Percentiles rank a stretch among this genome's conserved stretches.
phyloP scores from a whole-genome alignment of 345 rosid genomes.

The Gossypium stocksii region DNA sequence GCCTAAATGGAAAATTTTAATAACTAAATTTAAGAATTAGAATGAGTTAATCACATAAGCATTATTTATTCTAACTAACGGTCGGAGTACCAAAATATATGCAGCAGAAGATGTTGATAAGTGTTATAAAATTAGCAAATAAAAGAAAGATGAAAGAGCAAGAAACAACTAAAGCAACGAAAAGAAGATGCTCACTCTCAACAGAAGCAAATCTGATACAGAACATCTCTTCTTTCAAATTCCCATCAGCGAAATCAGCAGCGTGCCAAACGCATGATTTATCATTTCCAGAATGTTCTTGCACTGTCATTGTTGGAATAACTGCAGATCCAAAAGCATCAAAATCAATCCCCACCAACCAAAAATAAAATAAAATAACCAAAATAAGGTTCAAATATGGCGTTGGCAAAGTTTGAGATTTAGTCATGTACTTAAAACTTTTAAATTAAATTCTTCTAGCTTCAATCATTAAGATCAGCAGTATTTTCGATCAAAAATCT shows the following conservation, averaged over 20 bases:
- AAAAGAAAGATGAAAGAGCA: background rate
- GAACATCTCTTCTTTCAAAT: slow-evolving; percentile 50
- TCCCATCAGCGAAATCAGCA: slow-evolving; percentile 44
- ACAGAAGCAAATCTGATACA: slow-evolving; percentile 48
- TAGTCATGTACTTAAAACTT: too few relatives aligned
- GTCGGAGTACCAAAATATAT: background rate
- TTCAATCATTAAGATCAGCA: too few relatives aligned
- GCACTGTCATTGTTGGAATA: slow-evolving; percentile 31
- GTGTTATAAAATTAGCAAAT: background rate
- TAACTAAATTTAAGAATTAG: background rate
- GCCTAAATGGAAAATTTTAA: background rate
- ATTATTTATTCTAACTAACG: background rate
- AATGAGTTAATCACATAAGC: background rate
- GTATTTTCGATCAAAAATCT: too few relatives aligned
- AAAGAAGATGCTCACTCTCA: slow-evolving; percentile 33
- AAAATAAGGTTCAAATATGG: too few relatives aligned
- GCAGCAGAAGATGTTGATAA: background rate
- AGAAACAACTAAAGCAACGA: background rate
- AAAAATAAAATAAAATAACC: too few relatives aligned
- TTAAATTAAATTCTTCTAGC: too few relatives aligned
- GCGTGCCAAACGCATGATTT: slow-evolving; percentile 56
- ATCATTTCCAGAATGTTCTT: slow-evolving; percentile 50
- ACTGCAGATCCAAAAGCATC: slow-evolving; percentile 24
- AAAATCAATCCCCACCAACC: background rate
- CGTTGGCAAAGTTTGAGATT: too few relatives aligned